phyloP scores from a whole-genome alignment of 176 grass and related monocot genomes.

The Triticum dicoccoides region DNA sequence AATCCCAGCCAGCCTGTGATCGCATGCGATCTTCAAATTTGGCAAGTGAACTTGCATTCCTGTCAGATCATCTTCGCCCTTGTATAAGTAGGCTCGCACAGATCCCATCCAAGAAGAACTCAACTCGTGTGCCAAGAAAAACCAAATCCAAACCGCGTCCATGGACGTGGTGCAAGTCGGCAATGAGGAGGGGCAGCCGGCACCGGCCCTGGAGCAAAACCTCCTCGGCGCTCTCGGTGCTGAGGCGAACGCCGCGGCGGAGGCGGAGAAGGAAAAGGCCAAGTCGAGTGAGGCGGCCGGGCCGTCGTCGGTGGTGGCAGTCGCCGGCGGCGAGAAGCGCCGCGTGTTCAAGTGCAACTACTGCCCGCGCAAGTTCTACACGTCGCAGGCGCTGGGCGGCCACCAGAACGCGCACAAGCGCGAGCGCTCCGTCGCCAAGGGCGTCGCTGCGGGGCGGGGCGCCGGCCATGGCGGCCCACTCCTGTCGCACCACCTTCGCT shows the following conservation, averaged over 20 bases:
- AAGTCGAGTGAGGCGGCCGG: too few relatives aligned
- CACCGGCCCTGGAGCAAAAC: too few relatives aligned
- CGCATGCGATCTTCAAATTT: slow-evolving; percentile 20
- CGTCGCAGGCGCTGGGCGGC: slow-evolving; percentile 92
- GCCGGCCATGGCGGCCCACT: background rate
- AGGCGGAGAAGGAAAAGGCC: too few relatives aligned
- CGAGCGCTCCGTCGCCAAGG: slow-evolving; percentile 73
- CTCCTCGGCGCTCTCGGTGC: too few relatives aligned
- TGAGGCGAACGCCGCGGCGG: too few relatives aligned
- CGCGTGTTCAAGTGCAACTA: slow-evolving; percentile 85
- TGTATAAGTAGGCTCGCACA: slow-evolving; percentile 31
- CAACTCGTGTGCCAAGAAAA: slow-evolving; percentile 6
- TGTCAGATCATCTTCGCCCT: slow-evolving; percentile 1
- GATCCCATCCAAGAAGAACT: background rate
- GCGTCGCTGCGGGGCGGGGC: slow-evolving; percentile 24
- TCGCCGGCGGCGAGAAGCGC: background rate
- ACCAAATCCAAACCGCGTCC: background rate
- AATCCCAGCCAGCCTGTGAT: slow-evolving; percentile 15
- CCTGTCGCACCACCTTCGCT: slow-evolving; percentile 34
- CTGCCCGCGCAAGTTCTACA: slow-evolving; percentile 86
- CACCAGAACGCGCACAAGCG: slow-evolving; percentile 99
- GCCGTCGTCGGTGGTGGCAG: background rate
- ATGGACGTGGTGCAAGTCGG: background rate
- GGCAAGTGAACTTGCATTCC: slow-evolving; percentile 23
- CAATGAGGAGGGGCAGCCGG: background rate